Conservation (phyloP, 2,329 filamentous ascomycete genomes). For the Fusarium armeniacum region DNA sequence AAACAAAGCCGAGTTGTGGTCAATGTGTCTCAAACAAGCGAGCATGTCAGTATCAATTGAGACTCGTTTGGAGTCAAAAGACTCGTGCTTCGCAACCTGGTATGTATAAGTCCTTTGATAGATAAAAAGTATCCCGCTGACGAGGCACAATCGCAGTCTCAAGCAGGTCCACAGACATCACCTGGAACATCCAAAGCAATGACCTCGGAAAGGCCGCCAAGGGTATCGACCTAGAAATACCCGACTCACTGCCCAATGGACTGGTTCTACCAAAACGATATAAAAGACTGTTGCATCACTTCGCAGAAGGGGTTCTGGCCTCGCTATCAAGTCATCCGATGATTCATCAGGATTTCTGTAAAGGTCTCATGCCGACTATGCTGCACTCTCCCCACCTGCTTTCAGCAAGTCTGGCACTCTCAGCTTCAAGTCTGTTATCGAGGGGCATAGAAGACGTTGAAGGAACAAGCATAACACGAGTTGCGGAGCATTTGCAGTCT, state of each 20-base stretch:
- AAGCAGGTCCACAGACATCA: background rate
- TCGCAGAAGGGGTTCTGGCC: conserved; percentile 46
- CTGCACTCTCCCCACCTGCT: conserved; percentile 49
- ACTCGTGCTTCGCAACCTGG: conserved; percentile 4
- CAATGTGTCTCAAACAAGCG: conserved; percentile 40
- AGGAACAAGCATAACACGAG: conserved; percentile 35
- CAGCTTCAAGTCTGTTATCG: conserved; percentile 48
- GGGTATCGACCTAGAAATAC: conserved; percentile 11
- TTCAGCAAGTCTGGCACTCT: conserved; percentile 48
- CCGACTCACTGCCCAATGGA: conserved; percentile 46
- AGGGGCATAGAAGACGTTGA: conserved; percentile 44
- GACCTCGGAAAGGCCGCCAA: background rate
- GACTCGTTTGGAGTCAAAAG: conserved; percentile 44
- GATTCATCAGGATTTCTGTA: conserved; percentile 48
- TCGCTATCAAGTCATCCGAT: conserved; percentile 49
- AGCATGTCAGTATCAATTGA: conserved; percentile 46
- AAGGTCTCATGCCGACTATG: conserved; percentile 46
- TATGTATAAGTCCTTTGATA: rapidly evolving
- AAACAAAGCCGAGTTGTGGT: conserved; percentile 47
- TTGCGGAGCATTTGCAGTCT: conserved; percentile 47
- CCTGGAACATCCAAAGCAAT: background rate
- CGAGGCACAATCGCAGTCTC: background rate
- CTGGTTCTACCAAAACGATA: conserved; percentile 41
- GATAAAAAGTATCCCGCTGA: rapidly evolving
- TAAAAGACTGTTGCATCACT: conserved; percentile 45